Evolutionary conservation across 2,329 filamentous ascomycete genomes (phyloP).

Genomic region (Fusarium mundagurra): DNA sequence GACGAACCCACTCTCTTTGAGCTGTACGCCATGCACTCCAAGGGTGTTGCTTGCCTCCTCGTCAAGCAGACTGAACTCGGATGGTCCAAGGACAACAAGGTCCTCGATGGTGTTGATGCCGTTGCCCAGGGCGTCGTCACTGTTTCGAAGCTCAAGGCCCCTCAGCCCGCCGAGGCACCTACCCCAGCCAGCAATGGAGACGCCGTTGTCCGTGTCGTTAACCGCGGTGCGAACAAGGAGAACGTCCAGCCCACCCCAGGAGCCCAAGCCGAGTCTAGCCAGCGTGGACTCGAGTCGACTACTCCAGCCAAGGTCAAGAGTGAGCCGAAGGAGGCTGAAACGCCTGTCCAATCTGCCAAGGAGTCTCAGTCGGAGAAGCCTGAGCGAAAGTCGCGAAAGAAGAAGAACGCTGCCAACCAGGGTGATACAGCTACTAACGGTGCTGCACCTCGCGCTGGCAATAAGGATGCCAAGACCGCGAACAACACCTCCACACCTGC

Average conservation of each 20-base stretch:
- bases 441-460: constrained; percentile 49
- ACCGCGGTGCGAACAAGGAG: constrained; percentile 52
- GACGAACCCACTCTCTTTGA: constrained; percentile 87
- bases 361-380: constrained; percentile 62
- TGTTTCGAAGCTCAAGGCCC: constrained; percentile 74
- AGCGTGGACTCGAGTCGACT: constrained; percentile 46
- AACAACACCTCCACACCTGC: constrained; percentile 36
- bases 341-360: constrained; percentile 51
- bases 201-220: constrained; percentile 47
- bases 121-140: constrained; percentile 77
- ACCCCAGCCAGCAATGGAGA: constrained; percentile 50
- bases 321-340: constrained; percentile 61
- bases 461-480: constrained; percentile 48
- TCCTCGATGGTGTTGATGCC: constrained; percentile 81
- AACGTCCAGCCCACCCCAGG: constrained; percentile 39
- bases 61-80: constrained; percentile 91
- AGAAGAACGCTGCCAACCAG: constrained; percentile 64
- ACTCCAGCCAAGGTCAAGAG: constrained; percentile 53
- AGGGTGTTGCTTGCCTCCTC: constrained; percentile 89
- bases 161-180: constrained; percentile 53
- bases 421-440: constrained; percentile 60
- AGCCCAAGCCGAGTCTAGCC: constrained; percentile 42
- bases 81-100: constrained; percentile 91
- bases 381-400: constrained; percentile 72
- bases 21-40: constrained; percentile 96